These are phyloP conservation scores for Zygosaccharomyces kombuchaensis DNA, from an alignment of 805 yeast species.

Conservation along the genomic window DNA sequence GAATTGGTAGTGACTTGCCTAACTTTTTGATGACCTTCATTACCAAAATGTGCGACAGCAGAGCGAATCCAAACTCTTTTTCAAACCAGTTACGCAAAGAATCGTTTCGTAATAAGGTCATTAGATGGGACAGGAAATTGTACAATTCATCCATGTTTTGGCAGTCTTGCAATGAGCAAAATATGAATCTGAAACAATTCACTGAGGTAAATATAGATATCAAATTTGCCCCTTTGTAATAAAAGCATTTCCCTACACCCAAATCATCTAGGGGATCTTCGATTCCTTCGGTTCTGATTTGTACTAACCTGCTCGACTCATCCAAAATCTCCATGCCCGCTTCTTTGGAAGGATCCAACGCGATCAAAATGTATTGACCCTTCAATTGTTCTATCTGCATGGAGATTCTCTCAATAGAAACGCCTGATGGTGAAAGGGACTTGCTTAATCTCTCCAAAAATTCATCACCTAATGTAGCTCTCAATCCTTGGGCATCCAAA, in stretches of 20 bases:
- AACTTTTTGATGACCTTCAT: slow-evolving; percentile 18
- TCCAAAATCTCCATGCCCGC: slow-evolving; percentile 1
- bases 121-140: slow-evolving; percentile 18
- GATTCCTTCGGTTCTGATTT: slow-evolving; percentile 3
- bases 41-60: slow-evolving; percentile 19
- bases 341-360: slow-evolving; percentile 20
- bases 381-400: slow-evolving; percentile 12
- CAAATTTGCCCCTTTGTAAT: slow-evolving; percentile 16
- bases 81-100: slow-evolving; percentile 18
- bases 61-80: slow-evolving; percentile 20
- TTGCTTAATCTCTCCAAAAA: slow-evolving; percentile 10
- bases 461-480: slow-evolving; percentile 6
- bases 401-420: slow-evolving; percentile 2
- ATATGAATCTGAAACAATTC: slow-evolving; percentile 16
- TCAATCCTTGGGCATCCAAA: slow-evolving; percentile 4
- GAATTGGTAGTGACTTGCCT: slow-evolving; percentile 33
- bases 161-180: slow-evolving; percentile 14
- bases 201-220: slow-evolving; percentile 19
- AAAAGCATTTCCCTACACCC: slow-evolving; percentile 22
- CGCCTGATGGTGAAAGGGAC: neutral
- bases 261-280: slow-evolving; percentile 13
- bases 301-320: neutral
- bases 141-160: slow-evolving; percentile 13
- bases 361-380: slow-evolving; percentile 17
- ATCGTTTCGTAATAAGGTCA: slow-evolving; percentile 17